Conservation (phyloP, 129 eudicot genomes). For the Arctium lappa region DNA sequence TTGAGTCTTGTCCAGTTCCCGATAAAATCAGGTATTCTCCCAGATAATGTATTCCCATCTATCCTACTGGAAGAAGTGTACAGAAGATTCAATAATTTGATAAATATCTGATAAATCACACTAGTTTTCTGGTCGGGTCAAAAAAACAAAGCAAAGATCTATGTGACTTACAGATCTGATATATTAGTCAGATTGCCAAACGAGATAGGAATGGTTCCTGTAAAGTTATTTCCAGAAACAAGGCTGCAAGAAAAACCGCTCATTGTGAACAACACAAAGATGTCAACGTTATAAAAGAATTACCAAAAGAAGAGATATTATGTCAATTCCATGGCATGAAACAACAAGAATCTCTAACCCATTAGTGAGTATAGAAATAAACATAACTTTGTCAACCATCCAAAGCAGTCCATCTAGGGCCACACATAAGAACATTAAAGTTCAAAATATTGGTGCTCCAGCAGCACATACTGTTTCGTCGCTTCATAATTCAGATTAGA, state of each 20-base stretch:
- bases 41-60: constrained; percentile 70
- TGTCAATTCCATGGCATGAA: neutral
- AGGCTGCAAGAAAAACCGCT: constrained; percentile 46
- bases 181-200: constrained; percentile 58
- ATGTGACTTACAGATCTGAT: constrained; percentile 62
- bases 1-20: constrained; percentile 66
- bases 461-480: neutral
- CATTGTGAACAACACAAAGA: constrained; percentile 5
- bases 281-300: neutral
- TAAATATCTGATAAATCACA: neutral
- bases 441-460: neutral
- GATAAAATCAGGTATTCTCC: constrained; percentile 80
- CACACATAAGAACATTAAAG: neutral
- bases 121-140: neutral
- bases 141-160: constrained; percentile 1
- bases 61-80: constrained; percentile 58
- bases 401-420: neutral
- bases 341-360: neutral
- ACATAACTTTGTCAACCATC: neutral
- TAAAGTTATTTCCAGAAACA: constrained; percentile 64
- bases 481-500: neutral
- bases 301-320: neutral
- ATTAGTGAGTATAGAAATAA: neutral
- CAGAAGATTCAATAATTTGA: neutral
- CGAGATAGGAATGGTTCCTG: constrained; percentile 69